phyloP scores from a whole-genome alignment of 2,329 filamentous ascomycete species.

The Aureobasidium sp. region DNA sequence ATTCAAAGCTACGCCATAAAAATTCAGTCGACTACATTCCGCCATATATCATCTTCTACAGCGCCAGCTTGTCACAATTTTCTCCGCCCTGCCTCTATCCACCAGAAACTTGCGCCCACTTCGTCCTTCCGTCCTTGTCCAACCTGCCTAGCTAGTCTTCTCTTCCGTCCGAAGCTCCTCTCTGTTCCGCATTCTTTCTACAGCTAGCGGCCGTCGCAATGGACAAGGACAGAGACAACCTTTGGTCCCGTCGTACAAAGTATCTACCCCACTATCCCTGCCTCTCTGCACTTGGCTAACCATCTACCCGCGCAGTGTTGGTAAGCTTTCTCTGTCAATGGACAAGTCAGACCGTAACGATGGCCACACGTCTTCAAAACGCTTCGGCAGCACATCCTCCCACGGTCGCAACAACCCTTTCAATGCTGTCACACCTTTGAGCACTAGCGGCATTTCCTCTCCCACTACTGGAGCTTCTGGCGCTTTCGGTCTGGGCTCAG shows the following conservation, averaged over 20 bases:
- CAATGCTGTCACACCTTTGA: constrained; percentile 65
- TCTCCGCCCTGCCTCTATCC: constrained; percentile 2
- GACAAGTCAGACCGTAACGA: constrained; percentile 49
- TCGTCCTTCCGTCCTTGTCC: constrained; percentile 10
- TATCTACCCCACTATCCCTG: constrained; percentile 36
- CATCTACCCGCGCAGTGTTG: constrained; percentile 49
- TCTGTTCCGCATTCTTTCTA: background rate
- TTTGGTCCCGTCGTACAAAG: constrained; percentile 81
- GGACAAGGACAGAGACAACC: constrained; percentile 26
- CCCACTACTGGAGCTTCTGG: constrained; percentile 70
- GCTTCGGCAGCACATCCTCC: constrained; percentile 64
- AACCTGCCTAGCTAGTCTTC: constrained; percentile 12
- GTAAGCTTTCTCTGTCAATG: constrained; percentile 87
- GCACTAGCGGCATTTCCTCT: constrained; percentile 58
- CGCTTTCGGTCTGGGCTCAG: constrained; percentile 88
- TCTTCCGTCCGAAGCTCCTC: background rate
- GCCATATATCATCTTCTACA: background rate
- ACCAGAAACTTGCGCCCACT: background rate
- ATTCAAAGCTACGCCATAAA: background rate
- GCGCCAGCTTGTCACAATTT: constrained; percentile 14
- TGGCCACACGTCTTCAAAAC: constrained; percentile 57
- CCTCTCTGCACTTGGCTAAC: background rate
- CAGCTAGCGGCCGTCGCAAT: constrained; percentile 16
- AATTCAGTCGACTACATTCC: background rate
- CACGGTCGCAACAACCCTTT: constrained; percentile 75